phyloP scores from a whole-genome alignment of 1,139 yeast genomes.

The Protomyces arabidopsidicola region DNA sequence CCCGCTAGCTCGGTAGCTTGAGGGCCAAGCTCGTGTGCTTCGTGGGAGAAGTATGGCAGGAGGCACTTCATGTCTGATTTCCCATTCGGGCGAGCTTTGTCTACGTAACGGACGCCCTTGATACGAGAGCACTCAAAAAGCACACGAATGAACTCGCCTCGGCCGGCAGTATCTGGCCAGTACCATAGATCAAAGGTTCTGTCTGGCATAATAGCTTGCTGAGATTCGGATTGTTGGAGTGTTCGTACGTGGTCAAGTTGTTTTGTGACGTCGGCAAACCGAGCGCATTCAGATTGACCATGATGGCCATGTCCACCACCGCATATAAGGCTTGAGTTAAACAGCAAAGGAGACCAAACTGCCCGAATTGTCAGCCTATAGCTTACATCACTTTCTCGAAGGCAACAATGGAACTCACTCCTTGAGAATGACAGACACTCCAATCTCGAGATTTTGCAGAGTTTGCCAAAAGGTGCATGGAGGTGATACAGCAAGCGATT shows the following conservation, averaged over 20 bases:
- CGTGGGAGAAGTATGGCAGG: not conserved
- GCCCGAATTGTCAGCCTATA: too few relatives aligned
- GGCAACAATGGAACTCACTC: too few relatives aligned
- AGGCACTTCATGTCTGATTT: not conserved
- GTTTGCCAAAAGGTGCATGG: too few relatives aligned
- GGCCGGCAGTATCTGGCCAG: slow-evolving; percentile 26
- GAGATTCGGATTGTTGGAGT: not conserved
- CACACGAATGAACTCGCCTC: slow-evolving; percentile 22
- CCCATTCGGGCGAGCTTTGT: slow-evolving; percentile 1
- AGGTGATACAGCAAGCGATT: too few relatives aligned
- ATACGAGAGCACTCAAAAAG: slow-evolving; percentile 4
- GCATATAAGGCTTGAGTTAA: too few relatives aligned
- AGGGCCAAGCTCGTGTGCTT: not conserved
- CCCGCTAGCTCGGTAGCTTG: not conserved
- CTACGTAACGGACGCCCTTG: slow-evolving; percentile 3
- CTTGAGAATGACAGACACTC: too few relatives aligned
- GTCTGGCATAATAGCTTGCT: not conserved
- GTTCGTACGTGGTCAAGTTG: not conserved
- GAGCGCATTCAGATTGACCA: too few relatives aligned
- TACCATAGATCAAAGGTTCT: slow-evolving; percentile 14
- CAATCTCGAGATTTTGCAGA: too few relatives aligned
- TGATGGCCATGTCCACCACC: too few relatives aligned
- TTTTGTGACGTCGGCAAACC: too few relatives aligned
- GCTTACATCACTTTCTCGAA: too few relatives aligned
- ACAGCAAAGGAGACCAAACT: too few relatives aligned